Percentiles rank a stretch among this genome's conserved stretches.
Conservation (phyloP, 73 alveolate genomes). For the Paramecium sonneborni region DNA sequence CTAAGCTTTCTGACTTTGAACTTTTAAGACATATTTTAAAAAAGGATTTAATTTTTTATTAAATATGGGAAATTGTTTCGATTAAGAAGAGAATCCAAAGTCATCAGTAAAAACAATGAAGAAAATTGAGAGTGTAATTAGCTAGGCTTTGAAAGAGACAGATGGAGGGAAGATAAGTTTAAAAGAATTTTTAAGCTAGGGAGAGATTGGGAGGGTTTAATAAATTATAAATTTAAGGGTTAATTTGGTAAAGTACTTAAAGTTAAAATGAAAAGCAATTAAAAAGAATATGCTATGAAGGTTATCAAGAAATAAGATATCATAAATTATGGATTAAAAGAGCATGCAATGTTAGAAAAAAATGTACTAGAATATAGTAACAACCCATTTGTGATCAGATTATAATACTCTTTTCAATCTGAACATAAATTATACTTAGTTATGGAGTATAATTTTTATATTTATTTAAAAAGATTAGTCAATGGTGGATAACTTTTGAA, state of each 20-base stretch:
- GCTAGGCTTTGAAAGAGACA: neutral
- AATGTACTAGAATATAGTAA: constrained; percentile 85
- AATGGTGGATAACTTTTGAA: constrained; percentile 16
- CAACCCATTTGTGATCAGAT: constrained; percentile 92
- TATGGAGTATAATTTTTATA: constrained; percentile 75
- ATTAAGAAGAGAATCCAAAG: neutral
- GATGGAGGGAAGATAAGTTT: neutral
- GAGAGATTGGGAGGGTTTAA: constrained; percentile 10
- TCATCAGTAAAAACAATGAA: neutral
- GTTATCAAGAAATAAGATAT: constrained; percentile 78
- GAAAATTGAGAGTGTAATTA: neutral
- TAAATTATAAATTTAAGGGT: neutral
- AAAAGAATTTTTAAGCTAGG: neutral
- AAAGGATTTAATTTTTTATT: neutral
- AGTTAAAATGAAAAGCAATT: neutral
- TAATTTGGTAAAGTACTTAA: neutral
- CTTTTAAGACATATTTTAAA: constrained; percentile 29
- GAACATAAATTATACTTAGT: constrained; percentile 89
- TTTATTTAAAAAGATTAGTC: neutral
- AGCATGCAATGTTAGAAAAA: constrained; percentile 84
- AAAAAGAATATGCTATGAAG: constrained; percentile 51
- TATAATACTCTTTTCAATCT: constrained; percentile 91
- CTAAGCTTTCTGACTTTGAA: neutral
- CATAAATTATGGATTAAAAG: constrained; percentile 65
- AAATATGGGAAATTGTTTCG: constrained; percentile 38